phyloP scores from a whole-genome alignment of 345 rosid species.

The Cardiospermum halicacabum region DNA sequence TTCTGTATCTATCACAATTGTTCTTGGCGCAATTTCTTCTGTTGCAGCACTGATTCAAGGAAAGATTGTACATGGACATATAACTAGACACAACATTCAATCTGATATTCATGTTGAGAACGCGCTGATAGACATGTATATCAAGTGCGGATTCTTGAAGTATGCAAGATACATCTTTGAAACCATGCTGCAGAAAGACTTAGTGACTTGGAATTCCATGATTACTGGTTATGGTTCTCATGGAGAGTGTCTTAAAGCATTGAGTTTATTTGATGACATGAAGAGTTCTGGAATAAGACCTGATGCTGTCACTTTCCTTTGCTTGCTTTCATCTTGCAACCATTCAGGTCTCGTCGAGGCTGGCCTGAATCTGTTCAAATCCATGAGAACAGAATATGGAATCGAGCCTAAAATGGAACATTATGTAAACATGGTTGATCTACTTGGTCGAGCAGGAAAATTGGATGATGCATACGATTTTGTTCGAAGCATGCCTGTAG shows the following conservation, averaged over 20 bases:
- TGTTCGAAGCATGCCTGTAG: conserved; percentile 45
- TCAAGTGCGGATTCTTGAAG: conserved; percentile 60
- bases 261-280: conserved; percentile 54
- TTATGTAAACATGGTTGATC: conserved; percentile 68
- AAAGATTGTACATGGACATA: conserved; percentile 59
- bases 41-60: conserved; percentile 59
- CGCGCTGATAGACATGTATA: conserved; percentile 75
- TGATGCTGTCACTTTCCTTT: conserved; percentile 64
- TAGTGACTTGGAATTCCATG: conserved; percentile 75
- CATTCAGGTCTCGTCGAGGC: conserved; percentile 67
- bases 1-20: conserved; percentile 56
- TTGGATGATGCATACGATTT: conserved; percentile 59
- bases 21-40: conserved; percentile 65
- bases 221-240: conserved; percentile 75
- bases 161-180: conserved; percentile 50
- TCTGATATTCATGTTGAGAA: conserved; percentile 56
- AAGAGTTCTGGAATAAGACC: conserved; percentile 42
- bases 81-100: conserved; percentile 38
- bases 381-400: conserved; percentile 45
- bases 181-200: conserved; percentile 40
- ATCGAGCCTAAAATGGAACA: conserved; percentile 61
- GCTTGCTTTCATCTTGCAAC: conserved; percentile 72
- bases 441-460: conserved; percentile 65
- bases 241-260: conserved; percentile 51
- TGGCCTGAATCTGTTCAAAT: conserved; percentile 48